Base-by-base conservation (phyloP, 2,329 filamentous ascomycete species). In the Botrytis sinoallii region DNA sequence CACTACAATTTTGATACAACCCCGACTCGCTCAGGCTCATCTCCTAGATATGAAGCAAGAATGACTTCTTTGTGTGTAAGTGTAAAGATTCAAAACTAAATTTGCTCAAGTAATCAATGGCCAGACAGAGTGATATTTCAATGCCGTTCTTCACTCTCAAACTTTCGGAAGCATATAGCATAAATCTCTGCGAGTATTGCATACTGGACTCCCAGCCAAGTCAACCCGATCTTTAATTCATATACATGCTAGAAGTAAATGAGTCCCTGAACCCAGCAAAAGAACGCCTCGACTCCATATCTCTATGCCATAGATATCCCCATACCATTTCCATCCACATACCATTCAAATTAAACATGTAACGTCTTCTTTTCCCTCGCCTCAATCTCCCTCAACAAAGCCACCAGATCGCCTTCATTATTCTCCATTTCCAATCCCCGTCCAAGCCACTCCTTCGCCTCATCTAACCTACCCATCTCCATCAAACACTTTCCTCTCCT, bases 381-480 rank as follows among this genome's bases (percentile, higher is more conserved):
- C 77, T 90, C 85, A 75, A 93, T 85, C 73, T 92, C 91, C 82
- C 86, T 89, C 77, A 91, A 82, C 81, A 93, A 83, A 71, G 87
- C 87, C 69, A 87, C 86, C 79, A 95, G 80, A 81, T 92, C 88
- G 76, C 84, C 83, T 83, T 91, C 88, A 83, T 88, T 89, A 20
- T 92, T 92, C 84, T 97, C 94, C 81, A 95, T 90, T 85, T 97
- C 95, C 73, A 97, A 83, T 0, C 90, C 94, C 80, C 89, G 87
- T 77, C 87, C 88, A 59, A 97, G 87, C 90, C 94, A 97, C 76
- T 91, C 90, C 79, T 86, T 86, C 1, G 95, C 94, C 88, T 98
- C 95, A 72, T 93, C 90, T 80, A 93, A 84, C 75, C 95, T 84
- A 1, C 92, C 92, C 96, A 98, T 98, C 89, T 99, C 96, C 77